Conservation (phyloP, 2,329 filamentous ascomycete genomes). For the Epichloe hybrida region DNA sequence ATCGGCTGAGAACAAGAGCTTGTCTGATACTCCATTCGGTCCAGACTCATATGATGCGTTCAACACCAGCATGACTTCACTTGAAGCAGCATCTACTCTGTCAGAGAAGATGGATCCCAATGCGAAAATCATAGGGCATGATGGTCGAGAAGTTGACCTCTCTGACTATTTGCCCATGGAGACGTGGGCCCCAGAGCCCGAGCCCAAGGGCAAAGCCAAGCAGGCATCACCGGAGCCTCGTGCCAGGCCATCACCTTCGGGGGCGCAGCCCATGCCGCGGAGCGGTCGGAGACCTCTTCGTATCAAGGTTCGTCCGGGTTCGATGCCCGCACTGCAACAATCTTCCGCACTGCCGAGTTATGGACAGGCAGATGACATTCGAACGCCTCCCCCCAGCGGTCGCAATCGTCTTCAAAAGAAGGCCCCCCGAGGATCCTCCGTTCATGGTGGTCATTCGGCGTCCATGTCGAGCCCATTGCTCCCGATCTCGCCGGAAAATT, state of each 20-base stretch:
- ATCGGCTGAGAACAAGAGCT: constrained; percentile 31
- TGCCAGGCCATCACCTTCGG: constrained; percentile 34
- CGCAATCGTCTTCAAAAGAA: constrained; percentile 56
- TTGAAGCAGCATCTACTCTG: constrained; percentile 15
- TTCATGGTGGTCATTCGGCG: constrained; percentile 21
- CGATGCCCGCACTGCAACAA: constrained; percentile 20
- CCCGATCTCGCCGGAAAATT: constrained; percentile 38
- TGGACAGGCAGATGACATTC: constrained; percentile 18
- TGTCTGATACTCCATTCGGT: constrained; percentile 55
- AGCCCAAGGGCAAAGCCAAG: constrained; percentile 29
- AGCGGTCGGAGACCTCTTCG: constrained; percentile 39
- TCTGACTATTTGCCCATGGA: constrained; percentile 69
- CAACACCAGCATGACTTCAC: constrained; percentile 43
- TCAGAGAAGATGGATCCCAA: constrained; percentile 35
- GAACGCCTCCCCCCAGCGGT: constrained; percentile 22
- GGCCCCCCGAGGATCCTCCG: constrained; percentile 27
- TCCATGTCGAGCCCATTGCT: constrained; percentile 35
- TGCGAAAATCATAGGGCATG: constrained; percentile 61
- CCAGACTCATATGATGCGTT: constrained; percentile 64
- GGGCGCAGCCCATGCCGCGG: constrained; percentile 35
- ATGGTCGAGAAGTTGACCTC: constrained; percentile 65
- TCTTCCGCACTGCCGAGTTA: constrained; percentile 15
- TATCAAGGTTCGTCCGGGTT: constrained; percentile 35
- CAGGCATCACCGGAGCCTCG: constrained; percentile 17
- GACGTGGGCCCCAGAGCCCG: constrained; percentile 65